Percentiles rank a stretch among this genome's conserved stretches.
Conservation (phyloP, 2,329 filamentous ascomycete genomes). For the Cladosporium sp. region DNA sequence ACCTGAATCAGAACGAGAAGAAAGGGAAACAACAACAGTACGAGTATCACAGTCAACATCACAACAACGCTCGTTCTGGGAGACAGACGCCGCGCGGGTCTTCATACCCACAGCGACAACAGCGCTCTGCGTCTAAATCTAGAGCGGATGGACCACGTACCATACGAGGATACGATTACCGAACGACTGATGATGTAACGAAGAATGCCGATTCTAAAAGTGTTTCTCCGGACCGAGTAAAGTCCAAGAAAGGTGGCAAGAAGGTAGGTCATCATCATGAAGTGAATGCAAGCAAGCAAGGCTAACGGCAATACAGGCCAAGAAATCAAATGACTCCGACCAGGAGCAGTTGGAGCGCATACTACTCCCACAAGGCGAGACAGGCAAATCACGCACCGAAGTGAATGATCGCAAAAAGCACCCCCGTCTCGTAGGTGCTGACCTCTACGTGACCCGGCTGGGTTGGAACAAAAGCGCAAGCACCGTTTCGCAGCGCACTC, state of each 20-base stretch:
- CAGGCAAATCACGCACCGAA: constrained; percentile 19
- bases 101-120: constrained; percentile 18
- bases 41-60: constrained; percentile 27
- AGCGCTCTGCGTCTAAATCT: constrained; percentile 24
- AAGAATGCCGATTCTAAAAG: not conserved
- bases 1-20: constrained; percentile 30
- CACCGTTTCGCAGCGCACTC: not conserved
- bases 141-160: constrained; percentile 8
- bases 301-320: constrained; percentile 18
- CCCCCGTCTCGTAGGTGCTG: constrained; percentile 45
- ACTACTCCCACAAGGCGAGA: constrained; percentile 29
- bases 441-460: constrained; percentile 49
- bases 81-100: constrained; percentile 26
- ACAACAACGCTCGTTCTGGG: constrained; percentile 25
- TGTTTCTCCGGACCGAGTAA: constrained; percentile 8
- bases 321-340: constrained; percentile 16
- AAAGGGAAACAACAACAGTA: constrained; percentile 26
- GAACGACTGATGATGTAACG: constrained; percentile 17
- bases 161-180: constrained; percentile 22
- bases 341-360: constrained; percentile 24
- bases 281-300: not conserved
- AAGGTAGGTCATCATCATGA: constrained; percentile 15
- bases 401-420: constrained; percentile 42
- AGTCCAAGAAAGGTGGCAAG: constrained; percentile 24
- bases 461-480: constrained; percentile 27